Base-by-base conservation (phyloP, 2,329 filamentous ascomycete genomes). In the Penicillium sp. region DNA sequence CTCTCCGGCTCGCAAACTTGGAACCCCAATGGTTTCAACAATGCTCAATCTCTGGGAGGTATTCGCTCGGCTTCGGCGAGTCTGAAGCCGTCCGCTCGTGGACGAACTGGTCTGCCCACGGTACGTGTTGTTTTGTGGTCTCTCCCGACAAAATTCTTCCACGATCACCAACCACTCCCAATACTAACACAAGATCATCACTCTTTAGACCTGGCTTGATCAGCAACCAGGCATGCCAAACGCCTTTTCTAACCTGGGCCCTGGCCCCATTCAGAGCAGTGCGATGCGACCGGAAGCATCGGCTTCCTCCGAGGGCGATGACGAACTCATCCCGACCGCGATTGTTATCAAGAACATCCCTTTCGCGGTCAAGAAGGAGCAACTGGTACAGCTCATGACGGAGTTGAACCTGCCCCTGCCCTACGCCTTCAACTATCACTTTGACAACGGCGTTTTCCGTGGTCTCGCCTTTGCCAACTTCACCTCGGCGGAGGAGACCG, bases 321-420 rank as follows among this genome's bases (percentile, higher is more conserved):
- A 96, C 62, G 93, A 97, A 76, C 84, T 99, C 55, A 99, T 99
- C 54, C 93, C 93, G 2, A 99, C 94, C 3, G 94, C 94, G 49
- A 97, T 99, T 64, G 94, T 99, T 53, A 97, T 99, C 76, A 99
- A 99, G 79, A 99, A 99, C 70, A 99, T 99, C 34, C 94, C 95
- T 0, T 99, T 99, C 71, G 94, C 95, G 26, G 91, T 97, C 52
- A 92, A 96, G 73, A 97, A 97, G 76, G 94, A 99, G 74, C 90
- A 93, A 65, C 81, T 99, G 36, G 90, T 95, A 31, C 85, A 87
- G 57, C 82, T 96, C 62, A 99, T 99, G 94, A 89, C 92, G 8
- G 90, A 96, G 18, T 84, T 97, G 81, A 88, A 90, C 61, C 82
- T 99, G 36, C 94, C 94, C 1, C 84, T 97, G 62, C 94, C 94